Conservation (phyloP, 2,329 filamentous ascomycete species). For the Trichophaea hybrida region DNA sequence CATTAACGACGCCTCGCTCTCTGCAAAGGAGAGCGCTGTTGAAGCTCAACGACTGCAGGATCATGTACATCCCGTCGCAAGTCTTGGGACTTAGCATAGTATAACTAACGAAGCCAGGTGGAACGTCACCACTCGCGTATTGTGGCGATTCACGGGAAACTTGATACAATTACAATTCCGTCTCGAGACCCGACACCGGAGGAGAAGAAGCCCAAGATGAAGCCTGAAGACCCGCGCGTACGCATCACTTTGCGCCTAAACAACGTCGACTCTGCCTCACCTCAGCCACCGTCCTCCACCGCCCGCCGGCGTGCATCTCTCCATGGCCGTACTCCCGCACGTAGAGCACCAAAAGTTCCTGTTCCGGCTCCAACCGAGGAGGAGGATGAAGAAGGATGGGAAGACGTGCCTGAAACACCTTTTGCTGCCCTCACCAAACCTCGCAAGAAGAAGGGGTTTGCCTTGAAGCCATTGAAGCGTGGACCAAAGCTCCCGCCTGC, state of each 20-base stretch:
- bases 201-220: constrained; percentile 2
- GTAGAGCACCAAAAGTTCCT: not conserved
- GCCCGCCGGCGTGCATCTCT: constrained; percentile 4
- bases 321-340: constrained; percentile 2
- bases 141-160: constrained; percentile 32
- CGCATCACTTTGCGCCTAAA: constrained; percentile 26
- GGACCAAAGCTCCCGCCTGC: constrained; percentile 22
- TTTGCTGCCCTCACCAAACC: not conserved
- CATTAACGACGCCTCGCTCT: constrained; percentile 41
- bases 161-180: constrained; percentile 15
- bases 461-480: constrained; percentile 10
- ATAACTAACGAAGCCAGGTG: constrained; percentile 29
- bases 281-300: constrained; percentile 11
- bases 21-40: constrained; percentile 45
- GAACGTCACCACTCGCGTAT: constrained; percentile 43
- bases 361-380: not conserved
- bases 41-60: constrained; percentile 51
- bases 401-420: constrained; percentile 22
- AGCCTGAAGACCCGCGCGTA: constrained; percentile 14
- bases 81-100: not conserved
- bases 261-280: constrained; percentile 3
- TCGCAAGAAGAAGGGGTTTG: constrained; percentile 16
- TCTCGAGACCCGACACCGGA: constrained; percentile 16
- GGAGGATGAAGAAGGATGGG: constrained; percentile 23
- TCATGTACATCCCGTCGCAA: constrained; percentile 32